phyloP scores from a whole-genome alignment of 345 rosid genomes.

The Ceriops decandra region DNA sequence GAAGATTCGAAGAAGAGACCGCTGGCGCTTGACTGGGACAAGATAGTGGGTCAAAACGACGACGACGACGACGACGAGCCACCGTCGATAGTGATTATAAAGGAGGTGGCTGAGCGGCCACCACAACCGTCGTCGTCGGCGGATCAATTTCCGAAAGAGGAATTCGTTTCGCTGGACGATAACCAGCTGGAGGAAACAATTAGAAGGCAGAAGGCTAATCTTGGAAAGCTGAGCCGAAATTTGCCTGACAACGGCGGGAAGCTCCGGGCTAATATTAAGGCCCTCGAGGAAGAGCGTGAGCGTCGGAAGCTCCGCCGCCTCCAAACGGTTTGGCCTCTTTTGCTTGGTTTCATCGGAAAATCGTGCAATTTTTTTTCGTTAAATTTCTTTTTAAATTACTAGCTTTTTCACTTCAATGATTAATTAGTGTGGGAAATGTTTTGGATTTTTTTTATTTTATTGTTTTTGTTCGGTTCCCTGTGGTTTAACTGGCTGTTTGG shows the following conservation, averaged over 20 bases:
- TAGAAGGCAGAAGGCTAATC: conserved; percentile 14
- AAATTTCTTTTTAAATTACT: too few species aligned
- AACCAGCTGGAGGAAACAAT: conserved; percentile 31
- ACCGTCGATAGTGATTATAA: conserved; percentile 33
- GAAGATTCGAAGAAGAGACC: conserved; percentile 28
- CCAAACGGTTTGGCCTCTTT: conserved; percentile 29
- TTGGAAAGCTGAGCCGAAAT: neutral
- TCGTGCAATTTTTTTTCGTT: too few species aligned
- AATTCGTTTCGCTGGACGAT: conserved; percentile 26
- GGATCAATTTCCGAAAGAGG: conserved; percentile 18
- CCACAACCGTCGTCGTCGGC: neutral
- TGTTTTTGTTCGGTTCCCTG: neutral
- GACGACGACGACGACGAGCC: conserved; percentile 23
- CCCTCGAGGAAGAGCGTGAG: conserved; percentile 45
- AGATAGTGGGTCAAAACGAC: conserved; percentile 11
- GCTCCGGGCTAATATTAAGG: conserved; percentile 28
- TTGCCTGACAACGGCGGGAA: conserved; percentile 56
- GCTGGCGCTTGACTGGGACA: conserved; percentile 39
- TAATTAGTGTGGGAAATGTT: too few species aligned
- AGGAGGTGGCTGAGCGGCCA: conserved; percentile 1
- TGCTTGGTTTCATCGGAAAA: neutral
- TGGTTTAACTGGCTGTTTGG: conserved; percentile 3
- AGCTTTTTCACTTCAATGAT: too few species aligned
- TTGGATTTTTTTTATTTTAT: neutral
- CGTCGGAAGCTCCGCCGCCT: conserved; percentile 31